Percentiles rank a stretch among this genome's conserved stretches.
Evolutionary conservation across 768 basidiomycete genomes (phyloP).

Genomic region (Suillus americanus): DNA sequence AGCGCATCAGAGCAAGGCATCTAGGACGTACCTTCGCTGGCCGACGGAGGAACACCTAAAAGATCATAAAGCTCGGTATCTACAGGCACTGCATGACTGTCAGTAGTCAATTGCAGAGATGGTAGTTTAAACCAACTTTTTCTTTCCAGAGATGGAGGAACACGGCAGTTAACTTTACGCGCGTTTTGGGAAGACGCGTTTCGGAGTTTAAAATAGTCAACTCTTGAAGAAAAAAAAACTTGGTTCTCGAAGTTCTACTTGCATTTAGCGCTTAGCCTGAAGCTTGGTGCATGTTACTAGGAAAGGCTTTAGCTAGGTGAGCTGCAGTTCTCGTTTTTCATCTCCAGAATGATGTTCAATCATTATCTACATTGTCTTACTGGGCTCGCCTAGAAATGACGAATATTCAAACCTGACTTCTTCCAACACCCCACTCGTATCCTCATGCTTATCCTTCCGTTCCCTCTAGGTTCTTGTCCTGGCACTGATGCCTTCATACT

Average conservation of each 20-base stretch:
- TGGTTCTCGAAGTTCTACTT: not conserved
- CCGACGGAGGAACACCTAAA: constrained; percentile 68
- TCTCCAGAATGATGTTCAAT: constrained; percentile 50
- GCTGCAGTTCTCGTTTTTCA: constrained; percentile 20
- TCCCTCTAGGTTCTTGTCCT: constrained; percentile 15
- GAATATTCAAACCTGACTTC: constrained; percentile 37
- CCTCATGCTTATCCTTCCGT: constrained; percentile 29
- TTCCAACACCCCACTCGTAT: constrained; percentile 11
- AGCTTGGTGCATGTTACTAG: not conserved
- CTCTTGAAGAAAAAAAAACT: not conserved
- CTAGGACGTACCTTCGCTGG: constrained; percentile 61
- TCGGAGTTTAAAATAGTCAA: constrained; percentile 32
- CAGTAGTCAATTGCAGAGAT: constrained; percentile 16
- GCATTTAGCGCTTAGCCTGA: not conserved
- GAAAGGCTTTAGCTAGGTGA: not conserved
- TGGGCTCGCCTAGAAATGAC: constrained; percentile 48
- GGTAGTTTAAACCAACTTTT: constrained; percentile 13
- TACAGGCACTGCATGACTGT: constrained; percentile 51
- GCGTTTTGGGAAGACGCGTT: constrained; percentile 29
- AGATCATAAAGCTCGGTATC: constrained; percentile 88
- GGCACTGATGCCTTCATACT: constrained; percentile 22
- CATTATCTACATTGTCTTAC: constrained; percentile 95
- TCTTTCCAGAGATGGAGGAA: constrained; percentile 21
- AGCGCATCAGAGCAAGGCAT: not conserved
- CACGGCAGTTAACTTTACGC: constrained; percentile 10